Conservation (phyloP, 2,329 filamentous ascomycete genomes). For the Fusarium buharicum region DNA sequence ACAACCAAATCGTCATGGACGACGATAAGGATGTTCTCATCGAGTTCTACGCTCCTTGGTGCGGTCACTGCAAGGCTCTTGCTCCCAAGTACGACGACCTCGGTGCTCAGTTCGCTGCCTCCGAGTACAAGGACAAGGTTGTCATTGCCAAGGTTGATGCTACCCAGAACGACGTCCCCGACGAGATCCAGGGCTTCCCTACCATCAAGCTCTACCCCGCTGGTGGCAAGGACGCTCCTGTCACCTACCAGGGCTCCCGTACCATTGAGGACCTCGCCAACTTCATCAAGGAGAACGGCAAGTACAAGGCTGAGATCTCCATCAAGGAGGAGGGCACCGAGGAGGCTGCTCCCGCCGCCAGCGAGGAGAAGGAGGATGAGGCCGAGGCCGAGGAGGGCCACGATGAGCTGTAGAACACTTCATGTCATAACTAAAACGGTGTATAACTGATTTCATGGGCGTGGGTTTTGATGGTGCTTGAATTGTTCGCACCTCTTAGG, state of each 20-base stretch:
- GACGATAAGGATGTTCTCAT: slow-evolving; percentile 96
- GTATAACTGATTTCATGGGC: slow-evolving; percentile 50
- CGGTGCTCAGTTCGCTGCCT: slow-evolving; percentile 77
- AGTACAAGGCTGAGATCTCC: slow-evolving; percentile 79
- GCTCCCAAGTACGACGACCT: slow-evolving; percentile 98
- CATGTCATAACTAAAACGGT: slow-evolving; percentile 46
- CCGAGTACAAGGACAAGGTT: slow-evolving; percentile 84
- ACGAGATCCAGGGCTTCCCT: slow-evolving; percentile 97
- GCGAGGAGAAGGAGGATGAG: slow-evolving; percentile 62
- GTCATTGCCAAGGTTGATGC: slow-evolving; percentile 98
- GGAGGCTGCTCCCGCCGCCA: slow-evolving; percentile 64
- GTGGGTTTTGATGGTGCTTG: slow-evolving; percentile 47
- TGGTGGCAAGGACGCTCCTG: slow-evolving; percentile 82
- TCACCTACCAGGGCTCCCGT: slow-evolving; percentile 88
- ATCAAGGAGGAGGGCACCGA: slow-evolving; percentile 65
- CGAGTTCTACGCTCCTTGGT: slow-evolving; percentile 99
- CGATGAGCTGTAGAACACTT: slow-evolving; percentile 77
- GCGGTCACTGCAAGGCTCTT: slow-evolving; percentile 98
- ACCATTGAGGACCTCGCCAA: slow-evolving; percentile 90
- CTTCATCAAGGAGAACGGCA: slow-evolving; percentile 96
- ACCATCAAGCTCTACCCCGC: slow-evolving; percentile 99
- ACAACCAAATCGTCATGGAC: slow-evolving; percentile 90
- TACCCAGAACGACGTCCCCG: slow-evolving; percentile 93
- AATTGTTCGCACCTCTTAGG: slow-evolving; percentile 38
- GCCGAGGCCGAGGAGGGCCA: slow-evolving; percentile 62